Evolutionary conservation across 2,329 filamentous ascomycete genomes (phyloP).

Genomic region (Zymoseptoria ardabiliae): DNA sequence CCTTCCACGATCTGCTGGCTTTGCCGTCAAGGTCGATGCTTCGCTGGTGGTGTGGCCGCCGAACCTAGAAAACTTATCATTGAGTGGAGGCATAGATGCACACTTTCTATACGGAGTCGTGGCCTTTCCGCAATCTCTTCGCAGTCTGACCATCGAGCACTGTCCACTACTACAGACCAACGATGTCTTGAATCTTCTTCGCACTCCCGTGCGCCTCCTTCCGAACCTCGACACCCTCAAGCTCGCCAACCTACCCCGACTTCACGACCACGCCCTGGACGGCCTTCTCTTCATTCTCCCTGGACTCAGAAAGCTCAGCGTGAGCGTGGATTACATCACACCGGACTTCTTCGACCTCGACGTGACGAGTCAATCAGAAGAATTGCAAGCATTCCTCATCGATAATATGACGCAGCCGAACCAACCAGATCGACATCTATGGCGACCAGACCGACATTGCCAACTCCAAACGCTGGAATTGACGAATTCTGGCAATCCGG

Average conservation of each 20-base stretch:
- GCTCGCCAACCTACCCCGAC: conserved; percentile 35
- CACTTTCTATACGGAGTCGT: conserved; percentile 34
- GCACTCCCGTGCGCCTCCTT: conserved; percentile 23
- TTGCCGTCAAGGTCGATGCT: conserved; percentile 17
- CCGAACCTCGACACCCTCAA: conserved; percentile 31
- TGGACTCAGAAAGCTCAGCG: conserved; percentile 32
- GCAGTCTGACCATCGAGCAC: conserved; percentile 37
- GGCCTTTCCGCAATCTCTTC: conserved; percentile 27
- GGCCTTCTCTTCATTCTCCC: conserved; percentile 36
- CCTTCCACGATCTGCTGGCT: conserved; percentile 28
- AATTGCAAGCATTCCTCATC: neutral
- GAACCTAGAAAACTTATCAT: conserved; percentile 33
- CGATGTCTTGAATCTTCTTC: conserved; percentile 33
- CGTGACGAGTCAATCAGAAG: conserved; percentile 4
- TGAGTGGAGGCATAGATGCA: conserved; percentile 39
- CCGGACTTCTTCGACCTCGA: conserved; percentile 32
- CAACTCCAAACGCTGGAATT: conserved; percentile 35
- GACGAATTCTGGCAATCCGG: conserved; percentile 33
- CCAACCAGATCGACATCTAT: neutral
- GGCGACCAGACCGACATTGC: conserved; percentile 5
- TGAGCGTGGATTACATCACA: conserved; percentile 44
- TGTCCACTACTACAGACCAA: conserved; percentile 34
- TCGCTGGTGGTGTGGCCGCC: conserved; percentile 35
- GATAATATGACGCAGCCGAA: neutral
- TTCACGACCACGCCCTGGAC: conserved; percentile 35